Evolutionary conservation across 108 stramenopile genomes (phyloP).

Genomic region (Skeletonema potamos): DNA sequence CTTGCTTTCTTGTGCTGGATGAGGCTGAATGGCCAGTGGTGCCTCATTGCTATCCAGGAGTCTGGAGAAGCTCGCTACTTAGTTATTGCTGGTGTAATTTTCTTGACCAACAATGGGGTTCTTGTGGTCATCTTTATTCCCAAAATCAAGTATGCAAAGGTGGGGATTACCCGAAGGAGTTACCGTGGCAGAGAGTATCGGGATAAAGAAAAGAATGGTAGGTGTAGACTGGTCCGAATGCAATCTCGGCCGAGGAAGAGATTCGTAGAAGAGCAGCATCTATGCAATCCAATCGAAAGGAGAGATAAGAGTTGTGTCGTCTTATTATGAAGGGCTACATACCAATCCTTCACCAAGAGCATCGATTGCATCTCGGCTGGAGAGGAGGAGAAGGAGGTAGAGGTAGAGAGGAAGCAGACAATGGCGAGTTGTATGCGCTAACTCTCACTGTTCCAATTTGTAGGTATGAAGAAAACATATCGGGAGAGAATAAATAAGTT

Average conservation of each 20-base stretch:
- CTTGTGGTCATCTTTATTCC: conserved; percentile 39
- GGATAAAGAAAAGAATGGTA: neutral
- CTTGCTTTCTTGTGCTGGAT: too few relatives aligned
- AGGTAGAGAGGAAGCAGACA: neutral
- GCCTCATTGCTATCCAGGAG: conserved; percentile 45
- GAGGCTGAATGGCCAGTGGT: too few relatives aligned
- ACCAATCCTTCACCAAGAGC: neutral
- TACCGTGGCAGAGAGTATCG: conserved; percentile 23
- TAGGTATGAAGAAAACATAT: neutral
- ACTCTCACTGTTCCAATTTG: neutral
- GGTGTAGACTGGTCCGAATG: neutral
- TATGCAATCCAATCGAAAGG: neutral
- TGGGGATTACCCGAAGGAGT: conserved; percentile 43
- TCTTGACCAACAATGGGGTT: conserved; percentile 40
- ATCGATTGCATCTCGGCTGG: neutral
- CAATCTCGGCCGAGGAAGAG: neutral
- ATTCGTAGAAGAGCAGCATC: neutral
- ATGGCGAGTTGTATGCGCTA: neutral
- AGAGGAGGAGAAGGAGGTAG: neutral
- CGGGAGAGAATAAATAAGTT: too few relatives aligned
- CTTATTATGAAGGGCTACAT: too few relatives aligned
- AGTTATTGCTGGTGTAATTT: conserved; percentile 38
- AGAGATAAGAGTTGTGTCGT: neutral
- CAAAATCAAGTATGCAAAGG: conserved; percentile 34
- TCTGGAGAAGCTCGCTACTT: conserved; percentile 33